Evolutionary conservation across 1,284 basidiomycete species (phyloP), one percentile per base, ranked within the genome.

Genomic region (Athelia sp.): DNA sequence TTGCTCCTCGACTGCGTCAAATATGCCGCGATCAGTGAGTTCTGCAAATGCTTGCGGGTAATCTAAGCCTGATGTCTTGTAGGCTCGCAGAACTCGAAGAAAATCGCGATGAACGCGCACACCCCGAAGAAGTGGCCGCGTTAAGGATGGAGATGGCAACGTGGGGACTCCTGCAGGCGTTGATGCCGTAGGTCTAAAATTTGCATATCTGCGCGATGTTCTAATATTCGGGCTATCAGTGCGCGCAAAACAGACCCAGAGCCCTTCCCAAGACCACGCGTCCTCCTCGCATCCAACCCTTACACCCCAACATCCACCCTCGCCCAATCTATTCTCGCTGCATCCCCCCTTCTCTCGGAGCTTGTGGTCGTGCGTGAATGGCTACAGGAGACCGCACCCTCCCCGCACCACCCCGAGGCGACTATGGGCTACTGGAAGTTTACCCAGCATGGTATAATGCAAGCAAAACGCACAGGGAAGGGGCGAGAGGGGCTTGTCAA

Each of bases 321-420:
- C 36, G 86, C 84, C 0, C 81, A 89, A 59, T 75, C 81, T 2
- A 78, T 88, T 45, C 78, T 92, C 71, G 62, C 71, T 40, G 67
- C 76, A 13, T 83, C 81, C 0, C 76, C 79, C 14, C 66, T 81
- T 21, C 70, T 93, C 49, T 54, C 78, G 13, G 78, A 91, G 52
- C 85, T 93, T 43, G 74, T 89, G 36, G 80, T 87, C 38, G 82
- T 92, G 3, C 78, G 87, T 15, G 88, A 92, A 61, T 93, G 90
- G 90, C 72, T 91, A 6, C 86, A 90, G 55, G 84, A 87, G 40
- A 84, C 76, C 0, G 84, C 86, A 0, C 78, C 82, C 0, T 49
- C 70, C 1, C 75, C 81, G 0, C 68, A 71, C 44, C 74, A 76
- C 21, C 83, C 84, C 0, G 88, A 89, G 56, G 79, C 83, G 10